Evolutionary conservation across 768 basidiomycete species (phyloP).

Genomic region (Crassisporium funariophilum): DNA sequence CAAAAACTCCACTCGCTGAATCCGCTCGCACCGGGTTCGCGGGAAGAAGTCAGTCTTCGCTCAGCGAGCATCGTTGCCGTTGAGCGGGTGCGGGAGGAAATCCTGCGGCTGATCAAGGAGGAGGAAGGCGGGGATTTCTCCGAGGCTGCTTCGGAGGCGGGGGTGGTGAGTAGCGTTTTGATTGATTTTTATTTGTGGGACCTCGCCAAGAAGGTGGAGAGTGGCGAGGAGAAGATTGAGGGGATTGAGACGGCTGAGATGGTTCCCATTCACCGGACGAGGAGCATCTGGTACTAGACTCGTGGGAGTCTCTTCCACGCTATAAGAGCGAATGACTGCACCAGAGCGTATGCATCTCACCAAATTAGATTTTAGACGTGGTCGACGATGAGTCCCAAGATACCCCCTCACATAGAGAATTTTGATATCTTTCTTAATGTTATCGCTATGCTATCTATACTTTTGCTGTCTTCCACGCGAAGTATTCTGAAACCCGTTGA

Average conservation of each 20-base stretch:
- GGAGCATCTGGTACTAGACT: slow-evolving; percentile 83
- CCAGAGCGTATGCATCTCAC: no score
- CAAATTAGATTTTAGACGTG: no score
- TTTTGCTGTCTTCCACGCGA: not conserved
- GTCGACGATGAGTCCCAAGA: no score
- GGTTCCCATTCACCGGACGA: slow-evolving; percentile 74
- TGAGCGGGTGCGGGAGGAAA: slow-evolving; percentile 67
- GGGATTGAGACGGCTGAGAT: slow-evolving; percentile 58
- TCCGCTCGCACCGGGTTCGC: slow-evolving; percentile 54
- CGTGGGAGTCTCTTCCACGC: not conserved
- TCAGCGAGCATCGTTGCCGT: slow-evolving; percentile 80
- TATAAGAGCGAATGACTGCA: no score
- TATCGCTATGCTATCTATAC: no score
- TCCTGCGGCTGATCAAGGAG: slow-evolving; percentile 39
- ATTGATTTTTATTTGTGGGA: slow-evolving; percentile 95
- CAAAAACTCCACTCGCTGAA: slow-evolving; percentile 46
- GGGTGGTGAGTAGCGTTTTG: slow-evolving; percentile 68
- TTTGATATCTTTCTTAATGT: not conserved
- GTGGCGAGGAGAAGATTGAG: slow-evolving; percentile 57
- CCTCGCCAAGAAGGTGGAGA: slow-evolving; percentile 74
- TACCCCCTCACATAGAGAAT: no score
- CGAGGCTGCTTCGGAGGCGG: slow-evolving; percentile 25
- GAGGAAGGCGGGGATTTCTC: slow-evolving; percentile 24
- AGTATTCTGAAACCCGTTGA: no score
- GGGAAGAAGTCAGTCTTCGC: slow-evolving; percentile 79